These are phyloP conservation scores for Cladorrhinum samala DNA, from an alignment of 495 filamentous ascomycete genomes.

Conservation along the genomic window DNA sequence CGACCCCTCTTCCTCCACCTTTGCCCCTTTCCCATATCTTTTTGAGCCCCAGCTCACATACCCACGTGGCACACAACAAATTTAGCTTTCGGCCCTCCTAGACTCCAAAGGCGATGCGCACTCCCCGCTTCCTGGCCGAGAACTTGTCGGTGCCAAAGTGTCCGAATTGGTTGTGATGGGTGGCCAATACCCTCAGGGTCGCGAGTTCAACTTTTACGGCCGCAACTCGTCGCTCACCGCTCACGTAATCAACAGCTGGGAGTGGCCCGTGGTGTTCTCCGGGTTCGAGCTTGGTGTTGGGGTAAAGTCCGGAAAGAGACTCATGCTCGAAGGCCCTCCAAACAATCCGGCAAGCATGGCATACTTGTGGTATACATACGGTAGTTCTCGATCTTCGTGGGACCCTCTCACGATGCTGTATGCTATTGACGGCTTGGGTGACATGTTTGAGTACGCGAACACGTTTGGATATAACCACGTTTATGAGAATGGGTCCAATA, in stretches of 20 bases:
- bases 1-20: neutral
- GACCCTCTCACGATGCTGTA: conserved; percentile 42
- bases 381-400: conserved; percentile 31
- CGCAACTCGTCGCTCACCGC: conserved; percentile 25
- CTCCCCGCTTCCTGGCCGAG: conserved; percentile 28
- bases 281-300: conserved; percentile 32
- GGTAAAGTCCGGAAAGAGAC: conserved; percentile 30
- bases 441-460: conserved; percentile 27
- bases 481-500: conserved; percentile 26
- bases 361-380: conserved; percentile 36
- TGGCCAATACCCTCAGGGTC: conserved; percentile 38
- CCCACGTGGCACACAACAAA: neutral
- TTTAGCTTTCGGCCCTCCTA: conserved; percentile 32
- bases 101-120: conserved; percentile 31
- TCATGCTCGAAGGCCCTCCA: conserved; percentile 26
- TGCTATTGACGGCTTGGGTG: conserved; percentile 34
- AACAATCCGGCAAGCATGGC: conserved; percentile 36
- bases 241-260: conserved; percentile 39
- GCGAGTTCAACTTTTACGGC: conserved; percentile 40
- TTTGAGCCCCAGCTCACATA: too few species aligned
- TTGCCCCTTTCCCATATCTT: neutral
- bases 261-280: conserved; percentile 27
- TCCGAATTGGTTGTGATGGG: conserved; percentile 43
- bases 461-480: conserved; percentile 29
- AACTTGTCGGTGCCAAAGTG: conserved; percentile 36